Percentiles rank a stretch among this genome's conserved stretches.
Evolutionary conservation across 768 basidiomycete species (phyloP).

Genomic region (Collybia sordida): DNA sequence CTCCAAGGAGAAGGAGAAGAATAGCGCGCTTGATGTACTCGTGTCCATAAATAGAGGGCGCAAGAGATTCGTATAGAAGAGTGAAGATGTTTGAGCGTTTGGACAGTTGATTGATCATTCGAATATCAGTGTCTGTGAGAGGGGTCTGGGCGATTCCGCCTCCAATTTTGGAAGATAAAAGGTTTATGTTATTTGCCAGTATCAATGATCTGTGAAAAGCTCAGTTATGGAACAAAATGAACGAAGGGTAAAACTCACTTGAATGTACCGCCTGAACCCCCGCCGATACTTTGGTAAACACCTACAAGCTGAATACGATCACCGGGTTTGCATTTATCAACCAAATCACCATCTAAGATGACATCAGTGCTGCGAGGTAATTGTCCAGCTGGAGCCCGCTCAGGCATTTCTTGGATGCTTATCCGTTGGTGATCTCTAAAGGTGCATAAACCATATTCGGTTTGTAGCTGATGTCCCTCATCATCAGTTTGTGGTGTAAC

Average conservation of each 20-base stretch:
- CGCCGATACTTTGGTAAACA: conserved; percentile 90
- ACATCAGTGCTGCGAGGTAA: conserved; percentile 95
- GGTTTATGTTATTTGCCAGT: conserved; percentile 92
- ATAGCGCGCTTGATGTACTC: conserved; percentile 95
- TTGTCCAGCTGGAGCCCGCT: conserved; percentile 96
- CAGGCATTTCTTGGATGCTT: conserved; percentile 99
- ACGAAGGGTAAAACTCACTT: conserved; percentile 54
- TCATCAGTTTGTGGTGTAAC: conserved; percentile 92
- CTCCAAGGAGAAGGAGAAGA: conserved; percentile 89
- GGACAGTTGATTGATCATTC: conserved; percentile 90
- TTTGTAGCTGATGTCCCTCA: conserved; percentile 82
- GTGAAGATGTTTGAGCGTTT: conserved; percentile 86
- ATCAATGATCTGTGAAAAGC: conserved; percentile 72
- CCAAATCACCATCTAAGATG: conserved; percentile 93
- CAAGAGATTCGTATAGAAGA: conserved; percentile 90
- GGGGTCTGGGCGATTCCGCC: conserved; percentile 93
- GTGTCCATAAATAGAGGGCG: conserved; percentile 96
- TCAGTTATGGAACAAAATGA: conserved; percentile 9
- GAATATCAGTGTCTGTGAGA: conserved; percentile 91
- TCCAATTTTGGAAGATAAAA: conserved; percentile 91
- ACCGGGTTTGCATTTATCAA: conserved; percentile 97
- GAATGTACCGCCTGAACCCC: conserved; percentile 90
- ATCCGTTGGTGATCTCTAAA: conserved; percentile 98
- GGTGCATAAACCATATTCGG: conserved; percentile 88
- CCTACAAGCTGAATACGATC: conserved; percentile 97